Conservation (phyloP, 176 grass and related monocot species). For the Tuctoria greenei region DNA sequence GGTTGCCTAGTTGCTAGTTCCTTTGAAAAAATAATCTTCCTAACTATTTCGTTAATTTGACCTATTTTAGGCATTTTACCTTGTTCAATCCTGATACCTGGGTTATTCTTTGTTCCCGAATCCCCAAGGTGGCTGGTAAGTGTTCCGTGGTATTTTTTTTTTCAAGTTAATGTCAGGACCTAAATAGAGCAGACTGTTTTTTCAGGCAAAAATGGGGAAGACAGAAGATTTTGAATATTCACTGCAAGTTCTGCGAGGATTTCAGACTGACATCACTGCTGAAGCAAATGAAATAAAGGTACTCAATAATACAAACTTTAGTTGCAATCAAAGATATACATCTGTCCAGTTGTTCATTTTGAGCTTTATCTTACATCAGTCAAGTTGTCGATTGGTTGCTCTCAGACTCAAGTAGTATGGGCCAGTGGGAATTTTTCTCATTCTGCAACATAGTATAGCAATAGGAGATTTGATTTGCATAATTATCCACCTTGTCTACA, state of each 20-base stretch:
- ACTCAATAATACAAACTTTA: conserved; percentile 7
- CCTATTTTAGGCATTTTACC: conserved; percentile 72
- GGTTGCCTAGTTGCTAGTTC: neutral
- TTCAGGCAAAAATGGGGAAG: conserved; percentile 96
- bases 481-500: conserved; percentile 22
- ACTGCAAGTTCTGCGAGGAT: conserved; percentile 92
- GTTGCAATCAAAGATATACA: conserved; percentile 1
- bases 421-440: neutral
- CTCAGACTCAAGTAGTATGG: neutral
- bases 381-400: conserved; percentile 12
- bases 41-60: conserved; percentile 20
- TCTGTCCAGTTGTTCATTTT: neutral
- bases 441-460: neutral
- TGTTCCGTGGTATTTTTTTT: conserved; percentile 17
- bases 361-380: conserved; percentile 14
- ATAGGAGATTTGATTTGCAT: conserved; percentile 12
- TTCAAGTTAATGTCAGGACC: neutral
- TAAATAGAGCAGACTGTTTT: conserved; percentile 32
- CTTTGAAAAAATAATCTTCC: conserved; percentile 14
- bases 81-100: conserved; percentile 84
- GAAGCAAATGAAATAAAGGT: conserved; percentile 99
- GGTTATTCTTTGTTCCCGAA: conserved; percentile 89
- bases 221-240: conserved; percentile 93
- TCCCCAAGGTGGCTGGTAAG: conserved; percentile 99
- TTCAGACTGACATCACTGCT: conserved; percentile 82